Conservation (phyloP, 441 rosid species). For the Adansonia rubrostipa region DNA sequence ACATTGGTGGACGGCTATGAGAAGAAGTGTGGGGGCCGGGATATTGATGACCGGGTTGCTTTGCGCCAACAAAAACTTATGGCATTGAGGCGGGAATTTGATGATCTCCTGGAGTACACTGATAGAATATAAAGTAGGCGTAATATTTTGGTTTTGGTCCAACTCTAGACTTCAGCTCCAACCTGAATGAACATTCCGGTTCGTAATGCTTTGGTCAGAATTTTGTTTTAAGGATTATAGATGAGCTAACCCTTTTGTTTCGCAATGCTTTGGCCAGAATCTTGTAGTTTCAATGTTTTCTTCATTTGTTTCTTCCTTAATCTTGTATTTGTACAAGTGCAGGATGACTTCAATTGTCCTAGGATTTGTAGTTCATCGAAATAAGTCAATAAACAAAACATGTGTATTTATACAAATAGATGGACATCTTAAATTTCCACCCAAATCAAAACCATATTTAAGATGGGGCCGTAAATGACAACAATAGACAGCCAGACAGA, state of each 20-base stretch:
- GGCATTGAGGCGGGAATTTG: conserved; percentile 78
- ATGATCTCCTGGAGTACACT: conserved; percentile 75
- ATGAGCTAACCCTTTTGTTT: background rate
- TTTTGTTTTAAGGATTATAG: conserved; percentile 1
- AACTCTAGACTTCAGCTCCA: background rate
- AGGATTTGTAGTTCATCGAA: too few relatives aligned
- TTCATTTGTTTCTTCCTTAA: background rate
- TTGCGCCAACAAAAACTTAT: conserved; percentile 67
- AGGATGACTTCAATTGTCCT: too few relatives aligned
- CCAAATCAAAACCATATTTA: too few relatives aligned
- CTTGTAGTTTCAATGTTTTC: background rate
- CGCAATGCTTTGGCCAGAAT: background rate
- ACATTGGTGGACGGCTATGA: conserved; percentile 75
- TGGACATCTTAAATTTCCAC: too few relatives aligned
- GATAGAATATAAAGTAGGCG: conserved; percentile 55
- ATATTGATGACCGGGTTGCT: conserved; percentile 77
- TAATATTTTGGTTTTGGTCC: background rate
- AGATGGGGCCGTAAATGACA: too few relatives aligned
- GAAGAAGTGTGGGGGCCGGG: conserved; percentile 67
- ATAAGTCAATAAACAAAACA: too few relatives aligned
- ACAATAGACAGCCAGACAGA: too few relatives aligned
- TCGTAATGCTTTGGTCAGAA: background rate
- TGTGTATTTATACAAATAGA: too few relatives aligned
- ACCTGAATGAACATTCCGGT: background rate
- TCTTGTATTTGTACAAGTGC: too few relatives aligned